These are phyloP conservation scores for Magnusiomyces starmeri DNA, from an alignment of 1,139 yeast species.

Conservation along the genomic window DNA sequence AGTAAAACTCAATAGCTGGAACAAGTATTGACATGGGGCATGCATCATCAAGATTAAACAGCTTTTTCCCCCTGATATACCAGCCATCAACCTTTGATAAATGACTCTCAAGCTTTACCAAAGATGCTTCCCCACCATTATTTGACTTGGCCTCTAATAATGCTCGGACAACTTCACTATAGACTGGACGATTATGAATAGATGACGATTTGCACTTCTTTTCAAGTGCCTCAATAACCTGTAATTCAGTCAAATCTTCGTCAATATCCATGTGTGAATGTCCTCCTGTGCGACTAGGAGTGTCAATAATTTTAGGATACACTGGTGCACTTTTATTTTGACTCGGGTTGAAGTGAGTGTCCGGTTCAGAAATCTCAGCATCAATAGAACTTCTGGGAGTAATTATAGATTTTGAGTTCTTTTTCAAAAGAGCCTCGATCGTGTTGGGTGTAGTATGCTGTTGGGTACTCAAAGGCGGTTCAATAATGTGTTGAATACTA, in stretches of 20 bases:
- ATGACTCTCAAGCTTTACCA: background rate
- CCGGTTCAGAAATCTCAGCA: no score
- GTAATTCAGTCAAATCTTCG: background rate
- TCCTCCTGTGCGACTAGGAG: no score
- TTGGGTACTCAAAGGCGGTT: no score
- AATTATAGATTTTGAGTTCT: no score
- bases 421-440: no score
- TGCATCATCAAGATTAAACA: conserved; percentile 36
- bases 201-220: background rate
- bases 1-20: conserved; percentile 30
- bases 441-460: no score
- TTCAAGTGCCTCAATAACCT: background rate
- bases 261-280: no score
- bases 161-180: background rate
- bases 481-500: no score
- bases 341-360: no score
- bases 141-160: background rate
- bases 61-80: conserved; percentile 39
- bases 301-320: no score
- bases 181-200: background rate
- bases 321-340: no score
- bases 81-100: conserved; percentile 33
- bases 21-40: conserved; percentile 26
- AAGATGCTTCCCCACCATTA: background rate
- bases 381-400: no score